These are phyloP conservation scores for Pseudocercospora cruenta DNA, from an alignment of 2,329 filamentous ascomycete species.

Conservation along the genomic window DNA sequence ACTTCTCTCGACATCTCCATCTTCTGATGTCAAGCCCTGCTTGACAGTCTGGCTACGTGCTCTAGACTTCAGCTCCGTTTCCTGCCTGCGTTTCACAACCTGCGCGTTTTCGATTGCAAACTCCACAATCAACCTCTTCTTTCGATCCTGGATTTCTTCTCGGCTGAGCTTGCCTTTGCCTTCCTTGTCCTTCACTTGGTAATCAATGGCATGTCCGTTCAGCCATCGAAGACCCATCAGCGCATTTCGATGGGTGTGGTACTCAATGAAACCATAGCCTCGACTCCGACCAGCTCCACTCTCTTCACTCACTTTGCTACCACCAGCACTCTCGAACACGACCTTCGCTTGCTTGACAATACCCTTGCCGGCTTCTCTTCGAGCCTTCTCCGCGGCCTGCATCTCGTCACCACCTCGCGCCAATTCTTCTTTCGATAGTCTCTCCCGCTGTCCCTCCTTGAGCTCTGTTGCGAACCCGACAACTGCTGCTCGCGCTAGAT, in stretches of 20 bases:
- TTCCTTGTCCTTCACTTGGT: constrained; percentile 52
- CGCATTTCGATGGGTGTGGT: constrained; percentile 88
- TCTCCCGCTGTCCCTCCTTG: constrained; percentile 73
- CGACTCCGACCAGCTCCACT: constrained; percentile 79
- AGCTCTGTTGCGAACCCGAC: constrained; percentile 93
- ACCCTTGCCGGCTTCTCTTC: constrained; percentile 81
- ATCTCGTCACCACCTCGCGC: constrained; percentile 78
- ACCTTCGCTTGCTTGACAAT: constrained; percentile 93
- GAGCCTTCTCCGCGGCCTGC: constrained; percentile 75
- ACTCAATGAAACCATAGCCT: constrained; percentile 97
- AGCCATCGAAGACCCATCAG: constrained; percentile 94
- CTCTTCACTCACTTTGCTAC: constrained; percentile 78
- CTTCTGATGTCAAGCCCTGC: constrained; percentile 22
- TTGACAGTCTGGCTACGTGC: constrained; percentile 44
- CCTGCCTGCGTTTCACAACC: constrained; percentile 79
- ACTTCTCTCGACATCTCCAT: constrained; percentile 16
- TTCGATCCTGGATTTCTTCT: constrained; percentile 68
- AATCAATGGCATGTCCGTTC: constrained; percentile 72
- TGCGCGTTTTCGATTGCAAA: constrained; percentile 98
- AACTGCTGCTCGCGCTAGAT: constrained; percentile 85
- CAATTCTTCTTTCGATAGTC: constrained; percentile 87
- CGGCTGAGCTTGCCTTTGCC: constrained; percentile 42
- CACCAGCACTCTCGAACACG: constrained; percentile 85
- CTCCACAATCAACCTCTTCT: constrained; percentile 88
- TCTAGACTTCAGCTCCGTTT: constrained; percentile 62